Evolutionary conservation across 306 rosid species (phyloP), one percentile per base, ranked within the genome.

Genomic region (Begonia peltatifolia): DNA sequence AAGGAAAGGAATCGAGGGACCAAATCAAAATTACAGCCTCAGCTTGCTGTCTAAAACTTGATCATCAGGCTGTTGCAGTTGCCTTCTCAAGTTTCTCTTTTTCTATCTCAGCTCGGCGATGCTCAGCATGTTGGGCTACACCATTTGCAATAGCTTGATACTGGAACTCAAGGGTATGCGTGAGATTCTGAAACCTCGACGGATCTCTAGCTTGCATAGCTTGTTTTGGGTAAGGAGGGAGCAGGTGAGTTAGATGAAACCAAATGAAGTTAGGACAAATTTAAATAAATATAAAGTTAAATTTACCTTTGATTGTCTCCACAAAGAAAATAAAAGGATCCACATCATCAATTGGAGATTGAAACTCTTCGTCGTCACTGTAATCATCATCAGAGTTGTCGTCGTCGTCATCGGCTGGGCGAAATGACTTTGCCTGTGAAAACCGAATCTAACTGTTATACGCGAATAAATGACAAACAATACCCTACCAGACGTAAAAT

Each of bases 361-460:
- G 99, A 75, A 86, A 74, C 78, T 83, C 99, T 70, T 92, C 99
- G 52, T 92, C 96, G 43, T 92, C 99, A 56, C 93, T 87, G 54
- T 65, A 92, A 58, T 83, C 96, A 25, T 92, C 96, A 55, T 87
- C 99, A 0, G 94, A 77, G 65, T 92, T 88, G 0, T 83, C 87
- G 11, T 86, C 93, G 3, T 75, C 75, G 4, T 60, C 72, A 4
- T 83, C 94, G 54, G 30, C 46, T 10, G 84, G 84, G 42, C 84
- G 82, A 59, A 92, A 92, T 64, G 96, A 78, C 72, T 72, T 92
- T 1, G 94, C 84, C 99, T 92, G 61, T 46, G 18, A 14, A 15
- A 23, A 46, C 50, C 64, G 14, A 30, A 30, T 30, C 38, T 7
- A 30, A 30, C 38, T 30, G 38, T 5, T 30, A 30, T 30, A 30